phyloP scores from a whole-genome alignment of 2,329 filamentous ascomycete genomes.

The Colletotrichum euphorbiae region DNA sequence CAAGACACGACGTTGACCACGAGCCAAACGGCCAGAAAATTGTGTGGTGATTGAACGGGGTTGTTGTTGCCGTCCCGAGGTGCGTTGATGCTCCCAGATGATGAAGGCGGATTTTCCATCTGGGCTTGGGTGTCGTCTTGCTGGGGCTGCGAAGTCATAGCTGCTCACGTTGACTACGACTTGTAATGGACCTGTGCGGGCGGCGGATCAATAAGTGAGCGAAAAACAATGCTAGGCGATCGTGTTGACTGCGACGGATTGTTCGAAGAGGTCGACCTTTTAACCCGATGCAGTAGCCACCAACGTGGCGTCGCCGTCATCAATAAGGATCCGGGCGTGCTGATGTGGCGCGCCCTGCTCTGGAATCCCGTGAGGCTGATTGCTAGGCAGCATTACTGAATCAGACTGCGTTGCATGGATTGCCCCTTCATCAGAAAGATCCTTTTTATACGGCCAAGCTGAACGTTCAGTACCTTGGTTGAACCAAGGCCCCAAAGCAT shows the following conservation, averaged over 20 bases:
- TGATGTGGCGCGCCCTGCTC: too few relatives aligned
- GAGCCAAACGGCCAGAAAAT: neutral
- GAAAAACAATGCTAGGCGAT: too few relatives aligned
- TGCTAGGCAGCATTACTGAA: neutral
- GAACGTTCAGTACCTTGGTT: too few relatives aligned
- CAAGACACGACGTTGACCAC: neutral
- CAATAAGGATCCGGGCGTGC: too few relatives aligned
- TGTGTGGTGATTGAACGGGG: neutral
- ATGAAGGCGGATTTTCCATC: neutral
- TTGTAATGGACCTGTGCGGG: too few relatives aligned
- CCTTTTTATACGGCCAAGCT: neutral
- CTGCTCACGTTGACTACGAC: neutral
- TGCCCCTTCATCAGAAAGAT: neutral
- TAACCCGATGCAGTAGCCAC: too few relatives aligned
- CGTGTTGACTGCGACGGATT: too few relatives aligned
- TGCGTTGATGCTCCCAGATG: neutral
- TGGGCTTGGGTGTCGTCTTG: neutral
- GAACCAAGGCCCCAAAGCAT: too few relatives aligned
- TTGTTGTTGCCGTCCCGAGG: neutral
- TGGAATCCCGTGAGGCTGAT: neutral
- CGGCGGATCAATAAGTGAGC: too few relatives aligned
- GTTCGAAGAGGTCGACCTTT: too few relatives aligned
- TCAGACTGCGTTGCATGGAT: neutral
- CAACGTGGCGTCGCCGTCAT: too few relatives aligned
- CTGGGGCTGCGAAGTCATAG: neutral